These are phyloP conservation scores for Orbilia ellipsospora DNA, from an alignment of 2,329 filamentous ascomycete species.

Conservation along the genomic window DNA sequence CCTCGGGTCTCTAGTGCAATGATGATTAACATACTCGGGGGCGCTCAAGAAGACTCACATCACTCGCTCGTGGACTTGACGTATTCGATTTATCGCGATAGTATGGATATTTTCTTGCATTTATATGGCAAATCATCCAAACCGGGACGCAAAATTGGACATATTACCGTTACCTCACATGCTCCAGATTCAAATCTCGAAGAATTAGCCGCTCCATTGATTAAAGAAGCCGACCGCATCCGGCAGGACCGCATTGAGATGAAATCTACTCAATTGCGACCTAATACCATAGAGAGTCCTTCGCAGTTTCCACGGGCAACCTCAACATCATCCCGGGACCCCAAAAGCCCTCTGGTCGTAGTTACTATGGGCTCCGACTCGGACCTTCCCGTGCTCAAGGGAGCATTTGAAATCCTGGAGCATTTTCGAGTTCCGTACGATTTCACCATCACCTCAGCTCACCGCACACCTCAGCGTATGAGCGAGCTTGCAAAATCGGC, in stretches of 20 bases:
- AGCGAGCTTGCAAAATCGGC: constrained; percentile 73
- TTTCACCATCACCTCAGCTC: constrained; percentile 80
- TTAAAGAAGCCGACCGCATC: constrained; percentile 66
- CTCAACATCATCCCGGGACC: constrained; percentile 58
- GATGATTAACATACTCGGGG: constrained; percentile 69
- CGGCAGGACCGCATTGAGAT: constrained; percentile 13
- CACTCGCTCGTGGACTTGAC: constrained; percentile 69
- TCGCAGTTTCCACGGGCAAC: constrained; percentile 43
- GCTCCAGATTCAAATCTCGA: constrained; percentile 71
- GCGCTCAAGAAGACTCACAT: constrained; percentile 73
- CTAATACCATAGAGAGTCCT: not conserved
- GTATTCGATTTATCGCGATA: constrained; percentile 61
- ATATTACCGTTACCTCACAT: constrained; percentile 70
- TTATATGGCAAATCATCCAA: constrained; percentile 72
- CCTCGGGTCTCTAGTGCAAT: constrained; percentile 58
- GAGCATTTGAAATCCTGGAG: constrained; percentile 74
- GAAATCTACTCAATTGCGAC: constrained; percentile 11
- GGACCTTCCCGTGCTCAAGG: constrained; percentile 75
- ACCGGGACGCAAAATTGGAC: constrained; percentile 39
- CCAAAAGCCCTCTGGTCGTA: constrained; percentile 71
- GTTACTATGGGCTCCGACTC: constrained; percentile 88
- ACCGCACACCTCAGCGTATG: constrained; percentile 79
- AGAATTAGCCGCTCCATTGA: constrained; percentile 70
- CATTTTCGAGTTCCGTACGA: constrained; percentile 79
- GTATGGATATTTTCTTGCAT: constrained; percentile 69